Evolutionary conservation across 495 filamentous ascomycete species (phyloP).

Genomic region (Collariella sp.): DNA sequence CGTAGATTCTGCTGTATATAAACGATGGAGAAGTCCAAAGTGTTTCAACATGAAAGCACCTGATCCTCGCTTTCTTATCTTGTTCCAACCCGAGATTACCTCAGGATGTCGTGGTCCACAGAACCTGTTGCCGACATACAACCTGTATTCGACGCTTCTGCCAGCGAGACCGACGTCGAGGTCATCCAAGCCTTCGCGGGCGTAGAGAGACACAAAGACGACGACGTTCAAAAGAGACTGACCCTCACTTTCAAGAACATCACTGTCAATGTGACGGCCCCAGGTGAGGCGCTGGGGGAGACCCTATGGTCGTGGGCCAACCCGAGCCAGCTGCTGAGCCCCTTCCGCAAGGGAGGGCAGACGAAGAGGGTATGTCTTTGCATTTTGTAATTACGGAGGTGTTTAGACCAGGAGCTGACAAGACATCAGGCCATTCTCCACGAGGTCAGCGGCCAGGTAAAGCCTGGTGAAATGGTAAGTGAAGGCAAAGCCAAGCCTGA

Average conservation of each 20-base stretch:
- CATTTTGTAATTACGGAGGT: background rate
- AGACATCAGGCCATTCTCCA: conserved; percentile 45
- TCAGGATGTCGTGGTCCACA: background rate
- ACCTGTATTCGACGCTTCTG: background rate
- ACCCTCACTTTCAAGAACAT: conserved; percentile 1
- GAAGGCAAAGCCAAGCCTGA: background rate
- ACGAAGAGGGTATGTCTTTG: background rate
- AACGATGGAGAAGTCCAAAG: background rate
- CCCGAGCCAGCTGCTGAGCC: background rate
- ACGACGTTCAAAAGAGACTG: background rate
- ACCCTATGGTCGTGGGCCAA: background rate
- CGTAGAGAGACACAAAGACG: background rate
- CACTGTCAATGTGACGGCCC: conserved; percentile 1
- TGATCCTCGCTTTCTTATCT: background rate
- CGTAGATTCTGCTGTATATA: background rate
- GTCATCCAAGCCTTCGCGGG: background rate
- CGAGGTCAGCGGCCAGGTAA: conserved; percentile 61
- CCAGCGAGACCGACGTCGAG: conserved; percentile 1
- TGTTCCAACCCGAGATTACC: background rate
- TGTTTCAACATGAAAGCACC: background rate
- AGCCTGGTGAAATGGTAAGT: conserved; percentile 49
- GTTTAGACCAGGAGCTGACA: background rate
- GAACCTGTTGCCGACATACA: background rate
- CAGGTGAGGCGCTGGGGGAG: background rate
- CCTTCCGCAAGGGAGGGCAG: background rate